Conservation (phyloP, 768 basidiomycete genomes). For the Phlebiopsis gigantea region DNA sequence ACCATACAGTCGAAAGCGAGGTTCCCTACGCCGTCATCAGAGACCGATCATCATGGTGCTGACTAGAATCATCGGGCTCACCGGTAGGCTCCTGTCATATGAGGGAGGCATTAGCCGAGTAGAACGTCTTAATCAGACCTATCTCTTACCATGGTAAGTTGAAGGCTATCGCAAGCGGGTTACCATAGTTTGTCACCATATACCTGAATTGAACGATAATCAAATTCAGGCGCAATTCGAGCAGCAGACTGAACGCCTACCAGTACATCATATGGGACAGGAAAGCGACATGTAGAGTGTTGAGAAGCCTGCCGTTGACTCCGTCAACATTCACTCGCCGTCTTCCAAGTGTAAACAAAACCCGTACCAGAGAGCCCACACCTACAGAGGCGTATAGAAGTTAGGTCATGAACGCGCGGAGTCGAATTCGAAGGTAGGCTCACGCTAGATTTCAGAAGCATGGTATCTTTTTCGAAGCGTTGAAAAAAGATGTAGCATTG, state of each 20-base stretch:
- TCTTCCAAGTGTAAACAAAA: too few species aligned
- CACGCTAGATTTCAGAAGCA: background rate
- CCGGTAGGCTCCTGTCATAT: background rate
- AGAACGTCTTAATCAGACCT: background rate
- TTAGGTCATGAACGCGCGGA: background rate
- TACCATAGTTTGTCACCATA: background rate
- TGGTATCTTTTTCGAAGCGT: background rate
- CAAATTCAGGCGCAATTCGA: background rate
- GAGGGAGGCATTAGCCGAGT: background rate
- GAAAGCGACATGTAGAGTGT: background rate
- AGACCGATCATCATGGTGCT: background rate
- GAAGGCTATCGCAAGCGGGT: background rate
- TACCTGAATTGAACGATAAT: background rate
- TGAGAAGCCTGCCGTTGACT: background rate
- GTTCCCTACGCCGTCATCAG: background rate
- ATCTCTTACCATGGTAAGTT: background rate
- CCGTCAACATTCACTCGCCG: background rate
- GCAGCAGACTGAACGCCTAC: background rate
- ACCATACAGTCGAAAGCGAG: background rate
- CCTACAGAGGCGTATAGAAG: background rate
- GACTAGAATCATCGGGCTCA: background rate
- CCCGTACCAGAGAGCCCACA: background rate
- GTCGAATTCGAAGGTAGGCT: too few species aligned
- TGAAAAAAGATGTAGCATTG: background rate
- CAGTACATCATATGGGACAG: background rate